Conservation (phyloP, 371 early-diverging fungal species). For the Funneliformis caledonium region DNA sequence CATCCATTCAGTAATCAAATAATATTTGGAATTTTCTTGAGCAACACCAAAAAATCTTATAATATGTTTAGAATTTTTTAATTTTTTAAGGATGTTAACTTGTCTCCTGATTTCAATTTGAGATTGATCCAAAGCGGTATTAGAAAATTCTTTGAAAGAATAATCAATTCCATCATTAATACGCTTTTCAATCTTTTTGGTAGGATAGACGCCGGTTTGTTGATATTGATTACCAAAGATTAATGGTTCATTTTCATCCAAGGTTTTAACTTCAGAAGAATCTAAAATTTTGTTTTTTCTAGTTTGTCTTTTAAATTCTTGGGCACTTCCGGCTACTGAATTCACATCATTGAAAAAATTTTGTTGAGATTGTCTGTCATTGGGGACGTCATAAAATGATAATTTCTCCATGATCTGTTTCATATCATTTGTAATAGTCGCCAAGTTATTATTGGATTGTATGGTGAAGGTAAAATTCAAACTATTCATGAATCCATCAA, state of each 20-base stretch:
- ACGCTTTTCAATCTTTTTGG: neutral
- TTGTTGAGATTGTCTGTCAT: conserved; percentile 14
- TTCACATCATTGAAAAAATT: conserved; percentile 1
- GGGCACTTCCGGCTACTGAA: neutral
- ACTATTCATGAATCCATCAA: conserved; percentile 34
- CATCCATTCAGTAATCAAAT: conserved; percentile 36
- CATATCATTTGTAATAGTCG: neutral
- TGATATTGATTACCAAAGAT: neutral
- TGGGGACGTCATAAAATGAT: neutral
- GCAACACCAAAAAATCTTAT: conserved; percentile 18
- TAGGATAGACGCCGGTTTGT: too few relatives aligned
- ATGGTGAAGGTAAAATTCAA: conserved; percentile 29
- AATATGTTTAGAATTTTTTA: conserved; percentile 12
- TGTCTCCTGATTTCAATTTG: neutral
- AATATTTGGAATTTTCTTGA: neutral
- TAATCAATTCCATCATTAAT: neutral
- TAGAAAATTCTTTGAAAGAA: conserved; percentile 6
- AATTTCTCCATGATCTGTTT: neutral
- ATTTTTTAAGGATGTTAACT: conserved; percentile 32
- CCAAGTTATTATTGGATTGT: neutral
- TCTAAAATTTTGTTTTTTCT: neutral
- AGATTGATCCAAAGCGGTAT: neutral
- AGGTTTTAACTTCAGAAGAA: neutral
- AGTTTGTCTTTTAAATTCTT: neutral
- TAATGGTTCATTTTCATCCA: neutral